Percentiles rank a stretch among this genome's conserved stretches.
phyloP scores from a whole-genome alignment of 768 basidiomycete genomes.

The Kondoa malvinella region DNA sequence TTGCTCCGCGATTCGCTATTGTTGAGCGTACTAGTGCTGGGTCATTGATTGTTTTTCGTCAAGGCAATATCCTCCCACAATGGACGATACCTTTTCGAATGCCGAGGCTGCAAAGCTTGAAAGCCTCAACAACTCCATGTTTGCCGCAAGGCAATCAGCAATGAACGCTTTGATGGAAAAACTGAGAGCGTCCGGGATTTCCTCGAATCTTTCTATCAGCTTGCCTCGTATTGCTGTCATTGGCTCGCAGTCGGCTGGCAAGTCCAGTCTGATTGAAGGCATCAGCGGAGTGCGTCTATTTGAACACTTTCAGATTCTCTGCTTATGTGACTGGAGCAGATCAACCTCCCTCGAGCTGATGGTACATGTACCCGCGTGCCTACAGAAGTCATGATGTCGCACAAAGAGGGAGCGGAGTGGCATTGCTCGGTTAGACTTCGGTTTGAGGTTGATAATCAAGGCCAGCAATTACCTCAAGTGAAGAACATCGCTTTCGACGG shows the following conservation, averaged over 20 bases:
- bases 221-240: background rate
- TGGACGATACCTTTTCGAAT: too few species aligned
- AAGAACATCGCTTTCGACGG: background rate
- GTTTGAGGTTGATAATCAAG: background rate
- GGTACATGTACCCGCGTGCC: background rate
- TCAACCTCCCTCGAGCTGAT: background rate
- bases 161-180: background rate
- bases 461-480: background rate
- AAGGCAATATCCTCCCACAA: too few species aligned
- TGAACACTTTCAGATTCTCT: background rate
- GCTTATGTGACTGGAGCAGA: background rate
- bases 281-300: background rate
- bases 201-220: background rate
- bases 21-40: too few species aligned
- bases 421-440: background rate
- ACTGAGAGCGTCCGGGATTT: background rate
- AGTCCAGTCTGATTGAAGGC: background rate
- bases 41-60: too few species aligned
- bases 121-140: too few species aligned
- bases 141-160: too few species aligned
- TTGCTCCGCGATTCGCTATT: too few species aligned
- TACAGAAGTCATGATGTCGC: background rate
- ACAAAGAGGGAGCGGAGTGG: background rate
- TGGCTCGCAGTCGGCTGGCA: background rate
- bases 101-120: too few species aligned